Evolutionary conservation across 2,329 filamentous ascomycete species (phyloP).

Genomic region (Trichoderma atroviride): DNA sequence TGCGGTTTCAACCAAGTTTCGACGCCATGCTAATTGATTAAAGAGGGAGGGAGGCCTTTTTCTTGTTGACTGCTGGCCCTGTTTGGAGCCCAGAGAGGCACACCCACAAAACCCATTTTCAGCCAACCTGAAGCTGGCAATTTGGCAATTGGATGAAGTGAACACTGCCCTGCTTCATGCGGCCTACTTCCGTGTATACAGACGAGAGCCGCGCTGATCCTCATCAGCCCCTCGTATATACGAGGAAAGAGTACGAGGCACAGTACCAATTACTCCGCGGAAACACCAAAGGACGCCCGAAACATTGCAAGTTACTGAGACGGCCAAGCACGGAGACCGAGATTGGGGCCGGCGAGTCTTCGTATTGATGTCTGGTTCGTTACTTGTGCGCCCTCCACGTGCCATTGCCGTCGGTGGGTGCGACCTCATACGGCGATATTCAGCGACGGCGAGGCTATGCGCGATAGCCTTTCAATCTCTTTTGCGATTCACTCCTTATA

Average conservation of each 20-base stretch:
- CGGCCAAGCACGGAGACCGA: not conserved
- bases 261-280: not conserved
- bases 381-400: not conserved
- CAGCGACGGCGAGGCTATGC: not conserved
- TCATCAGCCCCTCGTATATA: slow-evolving; percentile 23
- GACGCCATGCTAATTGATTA: slow-evolving; percentile 3
- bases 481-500: not conserved
- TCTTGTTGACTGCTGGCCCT: not conserved
- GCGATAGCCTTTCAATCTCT: not conserved
- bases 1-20: slow-evolving; percentile 20
- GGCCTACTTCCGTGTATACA: not conserved
- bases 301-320: not conserved
- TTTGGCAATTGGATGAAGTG: not conserved
- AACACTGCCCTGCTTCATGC: slow-evolving; percentile 7
- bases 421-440: not conserved
- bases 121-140: not conserved
- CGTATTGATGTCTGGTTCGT: not conserved
- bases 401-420: not conserved
- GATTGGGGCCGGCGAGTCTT: not conserved
- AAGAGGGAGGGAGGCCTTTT: not conserved
- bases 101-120: not conserved
- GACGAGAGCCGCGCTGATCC: slow-evolving; percentile 7
- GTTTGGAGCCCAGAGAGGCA: not conserved
- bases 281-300: not conserved
- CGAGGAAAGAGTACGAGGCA: slow-evolving; percentile 3